Conservation (phyloP, 441 rosid genomes). For the Populus hybrid region DNA sequence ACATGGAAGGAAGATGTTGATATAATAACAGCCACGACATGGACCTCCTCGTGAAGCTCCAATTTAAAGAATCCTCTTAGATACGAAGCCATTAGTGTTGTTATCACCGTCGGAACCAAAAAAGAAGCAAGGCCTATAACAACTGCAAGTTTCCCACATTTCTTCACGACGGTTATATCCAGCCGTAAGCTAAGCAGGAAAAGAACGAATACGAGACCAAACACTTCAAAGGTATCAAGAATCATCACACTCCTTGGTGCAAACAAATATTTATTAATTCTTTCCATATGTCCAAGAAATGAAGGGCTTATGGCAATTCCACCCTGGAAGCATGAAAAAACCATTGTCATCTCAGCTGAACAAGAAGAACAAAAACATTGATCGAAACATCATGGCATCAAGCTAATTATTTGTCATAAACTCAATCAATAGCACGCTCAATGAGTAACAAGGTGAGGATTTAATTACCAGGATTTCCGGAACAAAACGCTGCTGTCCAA, state of each 20-base stretch:
- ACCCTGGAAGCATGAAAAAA: slow-evolving; percentile 26
- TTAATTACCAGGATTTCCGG: slow-evolving; percentile 34
- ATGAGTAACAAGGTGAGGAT: not conserved
- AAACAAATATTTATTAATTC: slow-evolving; percentile 17
- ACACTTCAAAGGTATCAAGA: slow-evolving; percentile 29
- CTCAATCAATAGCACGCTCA: not conserved
- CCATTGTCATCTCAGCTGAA: not conserved
- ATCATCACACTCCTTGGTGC: slow-evolving; percentile 20
- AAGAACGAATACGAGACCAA: slow-evolving; percentile 39
- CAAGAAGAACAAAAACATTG: not conserved
- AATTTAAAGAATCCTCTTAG: slow-evolving; percentile 10
- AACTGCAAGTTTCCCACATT: slow-evolving; percentile 39
- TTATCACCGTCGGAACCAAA: slow-evolving; percentile 27
- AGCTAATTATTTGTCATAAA: not conserved
- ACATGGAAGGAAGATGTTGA: slow-evolving; percentile 43
- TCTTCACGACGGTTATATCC: slow-evolving; percentile 30
- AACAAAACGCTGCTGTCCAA: slow-evolving; percentile 33
- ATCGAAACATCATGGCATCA: not conserved
- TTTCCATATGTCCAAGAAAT: slow-evolving; percentile 28
- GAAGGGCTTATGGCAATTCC: slow-evolving; percentile 53
- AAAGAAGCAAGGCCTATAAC: slow-evolving; percentile 39
- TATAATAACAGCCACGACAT: slow-evolving; percentile 20
- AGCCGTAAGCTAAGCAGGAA: slow-evolving; percentile 36
- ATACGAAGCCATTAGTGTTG: slow-evolving; percentile 9
- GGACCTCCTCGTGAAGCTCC: slow-evolving; percentile 9